Base-by-base conservation (phyloP, 768 basidiomycete genomes). In the Wakefieldia striispora region DNA sequence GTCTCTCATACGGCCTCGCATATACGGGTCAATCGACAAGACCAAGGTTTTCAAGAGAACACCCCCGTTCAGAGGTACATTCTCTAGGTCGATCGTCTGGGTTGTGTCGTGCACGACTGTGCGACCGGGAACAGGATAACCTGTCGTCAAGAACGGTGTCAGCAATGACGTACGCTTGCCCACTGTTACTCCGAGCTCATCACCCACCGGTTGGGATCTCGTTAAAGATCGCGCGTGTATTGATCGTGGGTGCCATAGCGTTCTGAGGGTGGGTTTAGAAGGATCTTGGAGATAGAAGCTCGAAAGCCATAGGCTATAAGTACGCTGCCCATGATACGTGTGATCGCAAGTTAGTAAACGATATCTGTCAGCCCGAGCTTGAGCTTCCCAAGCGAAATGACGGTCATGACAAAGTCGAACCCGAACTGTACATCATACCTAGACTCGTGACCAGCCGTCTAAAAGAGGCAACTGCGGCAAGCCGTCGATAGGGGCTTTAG, bases 21-120 rank as follows among this genome's bases (percentile, higher is more conserved):
- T 46, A 50, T 74, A 81, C 0, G 79, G 78, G 52, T 80, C 78
- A 26, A 78, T 61, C 13, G 73, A 74, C 14, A 79, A 59, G 6
- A 67, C 71, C 20, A 83, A 66, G 0, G 72, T 71, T 59, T 82
- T 82, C 46, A 80, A 26, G 7, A 84, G 61, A 52, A 80, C 62
- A 1, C 77, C 78, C 2, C 77, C 76, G 26, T 73, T 59, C 23
- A 80, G 59, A 4, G 71, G 58, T 1, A 69, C 72, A 19, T 58
- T 72, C 14, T 80, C 76, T 26, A 75, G 62, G 56, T 83, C 80
- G 60, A 84, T 80, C 3, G 66, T 73, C 45, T 73, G 61, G 0
- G 67, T 69, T 23, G 57, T 62, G 53, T 81, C 78, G 56, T 77
- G 74, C 1, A 75, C 63, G n/a, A 73, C 70, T 6, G 75, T 77